Base-by-base conservation (phyloP, 1,284 basidiomycete genomes). In the Trametes sp. region DNA sequence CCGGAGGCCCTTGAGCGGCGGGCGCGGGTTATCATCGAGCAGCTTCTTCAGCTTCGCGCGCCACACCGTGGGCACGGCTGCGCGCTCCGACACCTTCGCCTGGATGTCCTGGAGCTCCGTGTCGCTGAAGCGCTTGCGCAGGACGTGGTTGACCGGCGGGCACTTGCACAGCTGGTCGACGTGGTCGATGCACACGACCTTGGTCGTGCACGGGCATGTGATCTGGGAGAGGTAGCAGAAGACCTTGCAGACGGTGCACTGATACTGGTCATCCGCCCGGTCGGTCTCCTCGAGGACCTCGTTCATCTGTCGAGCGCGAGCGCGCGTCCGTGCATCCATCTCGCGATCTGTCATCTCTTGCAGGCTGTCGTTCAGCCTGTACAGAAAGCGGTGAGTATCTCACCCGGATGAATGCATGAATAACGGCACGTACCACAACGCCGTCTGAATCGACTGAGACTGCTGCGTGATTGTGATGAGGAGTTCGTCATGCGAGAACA, bases 401-500 rank as follows among this genome's bases (percentile, higher is more conserved):
- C 28, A 16, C 11, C 36, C 19, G 1, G 11, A 9, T 11, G 33
- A n/a, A 36, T n/a, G n/a, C n/a, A n/a, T n/a, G n/a, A 8, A 24
- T 5, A 26, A 9, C 24, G n/a, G 26, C 46, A 79, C 90, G 66
- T 73, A 95, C 97, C 97, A 98, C 65, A 93, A 81, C 2, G 97
- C 94, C 26, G 96, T 98, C 74, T 92, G 90, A 72, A 98, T 95
- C n/a, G 93, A 90, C 63, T 92, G 88, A 6, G 95, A 96, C 76
- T 98, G 94, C 72, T 96, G 90, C 21, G 93, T 95, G 73, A 98
- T 96, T 19, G 96, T 98, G 73, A 98, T 88, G 67, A 99, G 83
- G 26, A 99, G 86, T 79, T 99, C 97, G 70, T 98, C 95, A 76
- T 99, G 98, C 29, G 96, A 98, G 78, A 99, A 99, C 7, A 99